Evolutionary conservation across 805 yeast species (phyloP).

Genomic region (Hanseniaspora hatyaiensis): DNA sequence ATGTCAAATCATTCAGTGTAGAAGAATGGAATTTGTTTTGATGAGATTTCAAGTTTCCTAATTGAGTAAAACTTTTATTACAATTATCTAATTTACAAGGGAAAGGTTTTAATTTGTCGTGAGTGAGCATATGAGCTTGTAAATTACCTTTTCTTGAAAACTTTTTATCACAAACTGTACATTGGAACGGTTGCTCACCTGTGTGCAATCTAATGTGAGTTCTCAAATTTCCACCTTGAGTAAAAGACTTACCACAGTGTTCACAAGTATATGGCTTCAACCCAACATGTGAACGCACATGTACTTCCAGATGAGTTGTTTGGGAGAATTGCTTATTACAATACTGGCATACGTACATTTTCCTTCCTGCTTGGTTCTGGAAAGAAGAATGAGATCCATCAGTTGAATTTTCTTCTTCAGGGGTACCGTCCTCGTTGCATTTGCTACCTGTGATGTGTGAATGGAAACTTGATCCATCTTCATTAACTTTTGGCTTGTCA

Average conservation of each 20-base stretch:
- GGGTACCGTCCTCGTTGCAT: not conserved
- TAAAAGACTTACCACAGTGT: slow-evolving; percentile 67
- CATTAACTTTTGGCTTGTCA: slow-evolving; percentile 43
- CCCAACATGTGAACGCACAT: slow-evolving; percentile 77
- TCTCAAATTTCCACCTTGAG: slow-evolving; percentile 81
- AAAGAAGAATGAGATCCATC: too few species aligned
- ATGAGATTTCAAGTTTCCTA: slow-evolving; percentile 88
- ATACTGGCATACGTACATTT: slow-evolving; percentile 59
- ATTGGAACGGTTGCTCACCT: slow-evolving; percentile 81
- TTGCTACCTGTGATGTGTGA: too few species aligned
- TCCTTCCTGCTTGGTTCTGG: slow-evolving; percentile 23
- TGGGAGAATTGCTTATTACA: slow-evolving; percentile 77
- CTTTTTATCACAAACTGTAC: slow-evolving; percentile 61
- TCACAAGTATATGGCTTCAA: slow-evolving; percentile 71
- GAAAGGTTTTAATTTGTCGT: slow-evolving; percentile 65
- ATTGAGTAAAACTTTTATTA: slow-evolving; percentile 74
- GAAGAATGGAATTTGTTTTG: slow-evolving; percentile 78
- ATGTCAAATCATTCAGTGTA: slow-evolving; percentile 57
- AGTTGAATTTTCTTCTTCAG: too few species aligned
- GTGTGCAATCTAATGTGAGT: slow-evolving; percentile 81
- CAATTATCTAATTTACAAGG: slow-evolving; percentile 73
- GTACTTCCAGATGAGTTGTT: slow-evolving; percentile 84
- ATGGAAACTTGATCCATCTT: not conserved
- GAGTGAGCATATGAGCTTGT: slow-evolving; percentile 78
- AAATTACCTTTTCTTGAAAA: slow-evolving; percentile 87